Evolutionary conservation across 1,139 yeast species (phyloP).

Genomic region (Debaryomyces sp.): DNA sequence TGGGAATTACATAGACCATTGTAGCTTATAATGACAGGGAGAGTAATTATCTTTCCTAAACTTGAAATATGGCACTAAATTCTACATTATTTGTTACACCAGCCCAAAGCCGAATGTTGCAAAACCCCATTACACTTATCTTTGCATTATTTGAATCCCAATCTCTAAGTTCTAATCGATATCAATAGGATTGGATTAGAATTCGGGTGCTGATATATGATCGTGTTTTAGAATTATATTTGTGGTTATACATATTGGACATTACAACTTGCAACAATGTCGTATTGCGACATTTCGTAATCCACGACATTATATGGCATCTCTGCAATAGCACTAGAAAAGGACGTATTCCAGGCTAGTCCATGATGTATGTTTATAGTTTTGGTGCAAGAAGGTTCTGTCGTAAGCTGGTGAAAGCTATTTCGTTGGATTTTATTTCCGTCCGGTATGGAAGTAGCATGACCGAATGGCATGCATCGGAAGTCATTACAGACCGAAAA

Average conservation of each 20-base stretch:
- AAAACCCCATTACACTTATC: too few relatives aligned
- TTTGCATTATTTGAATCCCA: too few relatives aligned
- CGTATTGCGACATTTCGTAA: not conserved
- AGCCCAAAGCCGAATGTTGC: too few relatives aligned
- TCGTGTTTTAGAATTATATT: not conserved
- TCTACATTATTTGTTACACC: too few relatives aligned
- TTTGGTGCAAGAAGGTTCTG: not conserved
- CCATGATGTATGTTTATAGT: not conserved
- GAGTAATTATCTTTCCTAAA: too few relatives aligned
- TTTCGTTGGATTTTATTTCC: not conserved
- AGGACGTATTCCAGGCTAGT: not conserved
- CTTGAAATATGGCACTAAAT: too few relatives aligned
- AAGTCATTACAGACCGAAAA: slow-evolving; percentile 43
- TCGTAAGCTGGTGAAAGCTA: not conserved
- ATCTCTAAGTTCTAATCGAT: too few relatives aligned
- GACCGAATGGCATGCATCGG: slow-evolving; percentile 33
- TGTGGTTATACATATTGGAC: not conserved
- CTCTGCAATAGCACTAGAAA: too few relatives aligned
- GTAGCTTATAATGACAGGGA: too few relatives aligned
- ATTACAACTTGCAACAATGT: slow-evolving; percentile 1
- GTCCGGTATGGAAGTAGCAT: slow-evolving; percentile 6
- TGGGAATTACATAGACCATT: too few relatives aligned
- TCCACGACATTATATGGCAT: not conserved
- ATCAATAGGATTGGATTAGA: too few relatives aligned
- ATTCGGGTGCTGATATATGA: not conserved